These are phyloP conservation scores for Aeminium ludgeri DNA, from an alignment of 495 filamentous ascomycete species.

Conservation along the genomic window DNA sequence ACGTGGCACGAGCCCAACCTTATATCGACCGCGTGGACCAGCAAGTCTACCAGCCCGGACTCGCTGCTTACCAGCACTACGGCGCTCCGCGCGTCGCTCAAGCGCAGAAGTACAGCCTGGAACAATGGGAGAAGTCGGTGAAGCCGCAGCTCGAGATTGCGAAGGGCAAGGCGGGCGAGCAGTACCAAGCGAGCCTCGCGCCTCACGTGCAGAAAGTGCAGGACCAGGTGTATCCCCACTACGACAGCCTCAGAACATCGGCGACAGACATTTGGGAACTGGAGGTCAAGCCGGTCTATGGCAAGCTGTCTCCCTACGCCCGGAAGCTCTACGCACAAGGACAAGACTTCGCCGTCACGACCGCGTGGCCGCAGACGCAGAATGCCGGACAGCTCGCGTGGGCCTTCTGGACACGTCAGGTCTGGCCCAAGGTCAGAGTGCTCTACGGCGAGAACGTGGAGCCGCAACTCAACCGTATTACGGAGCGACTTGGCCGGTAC, in stretches of 20 bases:
- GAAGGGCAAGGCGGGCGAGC: conserved; percentile 37
- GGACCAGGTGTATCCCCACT: conserved; percentile 48
- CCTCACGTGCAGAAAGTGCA: conserved; percentile 53
- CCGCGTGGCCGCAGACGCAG: conserved; percentile 52
- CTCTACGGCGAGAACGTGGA: conserved; percentile 84
- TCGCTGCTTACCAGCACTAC: conserved; percentile 46
- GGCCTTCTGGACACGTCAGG: conserved; percentile 49
- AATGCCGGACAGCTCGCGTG: conserved; percentile 50
- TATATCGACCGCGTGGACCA: conserved; percentile 54
- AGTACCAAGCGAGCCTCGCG: conserved; percentile 52
- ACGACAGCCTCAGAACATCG: conserved; percentile 42
- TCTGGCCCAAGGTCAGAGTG: conserved; percentile 65
- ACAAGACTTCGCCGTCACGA: conserved; percentile 49
- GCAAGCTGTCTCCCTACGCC: conserved; percentile 53
- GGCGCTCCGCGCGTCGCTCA: conserved; percentile 61
- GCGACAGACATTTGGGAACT: conserved; percentile 50
- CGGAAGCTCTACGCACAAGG: conserved; percentile 48
- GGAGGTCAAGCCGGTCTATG: conserved; percentile 58
- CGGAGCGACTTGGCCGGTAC: conserved; percentile 75
- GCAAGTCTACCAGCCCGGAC: conserved; percentile 43
- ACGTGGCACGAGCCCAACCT: conserved; percentile 58
- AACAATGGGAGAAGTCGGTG: conserved; percentile 62
- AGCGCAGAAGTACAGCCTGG: conserved; percentile 42
- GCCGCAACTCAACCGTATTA: conserved; percentile 83
- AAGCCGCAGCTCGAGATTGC: conserved; percentile 54